Evolutionary conservation across 2,329 filamentous ascomycete species (phyloP), one percentile per base, ranked within the genome.

Genomic region (Stachybotrys echinatus): DNA sequence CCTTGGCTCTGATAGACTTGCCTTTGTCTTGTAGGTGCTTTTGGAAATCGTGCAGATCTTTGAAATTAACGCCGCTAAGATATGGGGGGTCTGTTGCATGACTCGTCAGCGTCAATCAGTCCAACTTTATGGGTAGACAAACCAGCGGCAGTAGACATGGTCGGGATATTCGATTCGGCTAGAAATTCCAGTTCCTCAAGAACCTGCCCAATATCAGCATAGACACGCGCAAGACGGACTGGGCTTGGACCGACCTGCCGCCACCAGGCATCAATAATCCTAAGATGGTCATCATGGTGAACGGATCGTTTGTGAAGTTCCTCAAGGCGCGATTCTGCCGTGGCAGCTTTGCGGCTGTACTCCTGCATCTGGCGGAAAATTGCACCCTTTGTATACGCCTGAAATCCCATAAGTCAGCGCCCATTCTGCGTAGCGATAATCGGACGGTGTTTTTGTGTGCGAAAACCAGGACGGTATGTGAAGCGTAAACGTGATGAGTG

Each of bases 361-460:
- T 97, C 94, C 65, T 91, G 89, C 91, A 99, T 96, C 73, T 96
- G 92, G 51, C 95, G 89, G 62, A 89, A 87, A 66, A 99, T 96
- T 56, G 94, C 94, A 74, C 96, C 94, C 74, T 97, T 99, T 53
- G 67, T 71, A 53, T 71, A 71, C 48, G 64, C 56, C 68, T 71
- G 58, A 54, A 54, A 52, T 12, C 17, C 51, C 53, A 50, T 50
- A 48, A 52, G 59, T 64, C 54, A 63, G 60, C 55, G 57, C 55
- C 49, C 54, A 51, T 48, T 54, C n/a, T 47, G 52, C 4, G 52
- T 50, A 45, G 52, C 27, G 50, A 19, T 54, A 51, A 42, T 51
- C 54, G 55, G 56, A 57, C 42, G n/a, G 52, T n/a, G n/a, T n/a
- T n/a, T n/a, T 50, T 52, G 55, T 58, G 56, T 56, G 54, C 53